These are phyloP conservation scores for Talaromyces sp. DNA, from an alignment of 2,329 filamentous ascomycete genomes.

Conservation along the genomic window DNA sequence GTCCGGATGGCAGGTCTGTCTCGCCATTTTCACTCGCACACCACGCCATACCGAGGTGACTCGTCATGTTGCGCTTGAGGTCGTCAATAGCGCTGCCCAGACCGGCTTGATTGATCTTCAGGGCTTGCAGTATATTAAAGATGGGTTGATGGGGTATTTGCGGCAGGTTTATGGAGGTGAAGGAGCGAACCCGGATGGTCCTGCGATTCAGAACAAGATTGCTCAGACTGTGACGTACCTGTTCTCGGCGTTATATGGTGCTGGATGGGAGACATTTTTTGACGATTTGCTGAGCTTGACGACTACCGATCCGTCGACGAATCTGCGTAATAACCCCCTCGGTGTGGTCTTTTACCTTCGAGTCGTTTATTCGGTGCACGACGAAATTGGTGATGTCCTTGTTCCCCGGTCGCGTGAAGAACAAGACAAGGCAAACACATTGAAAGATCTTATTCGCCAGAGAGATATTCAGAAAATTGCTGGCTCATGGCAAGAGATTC, in stretches of 20 bases:
- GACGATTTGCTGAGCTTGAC: conserved; percentile 83
- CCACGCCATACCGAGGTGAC: conserved; percentile 78
- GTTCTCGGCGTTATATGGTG: conserved; percentile 81
- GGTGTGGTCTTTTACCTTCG: conserved; percentile 86
- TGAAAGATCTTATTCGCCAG: conserved; percentile 86
- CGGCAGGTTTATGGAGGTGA: conserved; percentile 67
- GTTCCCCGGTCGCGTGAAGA: conserved; percentile 74
- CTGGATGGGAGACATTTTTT: conserved; percentile 84
- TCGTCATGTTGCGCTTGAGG: conserved; percentile 83
- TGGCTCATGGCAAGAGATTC: conserved; percentile 84
- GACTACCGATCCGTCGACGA: conserved; percentile 55
- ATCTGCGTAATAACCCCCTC: conserved; percentile 63
- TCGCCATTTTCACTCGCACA: conserved; percentile 75
- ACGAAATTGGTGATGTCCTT: conserved; percentile 93
- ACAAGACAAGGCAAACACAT: conserved; percentile 76
- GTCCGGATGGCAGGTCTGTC: conserved; percentile 86
- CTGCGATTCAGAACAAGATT: conserved; percentile 89
- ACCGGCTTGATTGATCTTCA: conserved; percentile 70
- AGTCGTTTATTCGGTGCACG: conserved; percentile 83
- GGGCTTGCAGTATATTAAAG: conserved; percentile 72
- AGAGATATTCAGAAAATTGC: conserved; percentile 88
- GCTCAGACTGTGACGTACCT: conserved; percentile 93
- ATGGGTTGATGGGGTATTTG: conserved; percentile 77
- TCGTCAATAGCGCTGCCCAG: conserved; percentile 88
- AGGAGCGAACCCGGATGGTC: conserved; percentile 61